Evolutionary conservation across 495 filamentous ascomycete genomes (phyloP), one percentile per base, ranked within the genome.

Genomic region (Cercophora newfieldiana): DNA sequence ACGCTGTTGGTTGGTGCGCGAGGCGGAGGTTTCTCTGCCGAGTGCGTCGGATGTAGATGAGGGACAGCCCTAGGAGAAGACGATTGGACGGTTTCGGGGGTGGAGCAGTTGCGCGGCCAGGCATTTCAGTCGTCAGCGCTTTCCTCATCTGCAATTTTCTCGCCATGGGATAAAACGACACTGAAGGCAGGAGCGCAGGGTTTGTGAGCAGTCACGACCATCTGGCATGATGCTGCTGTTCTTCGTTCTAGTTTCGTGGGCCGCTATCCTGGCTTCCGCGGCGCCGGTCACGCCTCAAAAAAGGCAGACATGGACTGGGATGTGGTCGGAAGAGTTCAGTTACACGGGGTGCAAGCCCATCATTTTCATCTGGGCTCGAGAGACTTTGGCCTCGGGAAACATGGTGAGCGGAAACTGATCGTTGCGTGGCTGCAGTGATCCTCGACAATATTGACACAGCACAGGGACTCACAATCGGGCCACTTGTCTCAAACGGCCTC

Each of bases 301-400:
- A n/a, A 6, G 54, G 16, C 54, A 57, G 54, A 28, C 22, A 30
- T 57, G 54, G 54, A 57, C 54, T 12, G 22, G 24, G 4, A 57
- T 57, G 54, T 57, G 54, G 54, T 57, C 54, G 7, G 24, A 57
- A n/a, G 54, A 57, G 54, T 57, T 57, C 18, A 28, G 54, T 19
- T 30, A 57, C 54, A 57, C 26, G 24, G 54, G 54, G 1, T 57
- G 54, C 25, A 30, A n/a, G 28, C 54, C 54, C 1, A 18, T 57
- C 16, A 57, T 57, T 12, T 30, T 57, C 4, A 30, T 57, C 25
- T 57, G 22, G 22, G 54, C 54, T 1, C 21, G 25, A 8, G 12
- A 56, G 22, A 56, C 53, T 14, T 7, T 56, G 21, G 53, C 53
- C 5, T 21, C 53, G 2, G 54, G 54, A 6, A 57, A 57, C 16